Conservation (phyloP, 768 basidiomycete species). For the Calvatia gigantea region DNA sequence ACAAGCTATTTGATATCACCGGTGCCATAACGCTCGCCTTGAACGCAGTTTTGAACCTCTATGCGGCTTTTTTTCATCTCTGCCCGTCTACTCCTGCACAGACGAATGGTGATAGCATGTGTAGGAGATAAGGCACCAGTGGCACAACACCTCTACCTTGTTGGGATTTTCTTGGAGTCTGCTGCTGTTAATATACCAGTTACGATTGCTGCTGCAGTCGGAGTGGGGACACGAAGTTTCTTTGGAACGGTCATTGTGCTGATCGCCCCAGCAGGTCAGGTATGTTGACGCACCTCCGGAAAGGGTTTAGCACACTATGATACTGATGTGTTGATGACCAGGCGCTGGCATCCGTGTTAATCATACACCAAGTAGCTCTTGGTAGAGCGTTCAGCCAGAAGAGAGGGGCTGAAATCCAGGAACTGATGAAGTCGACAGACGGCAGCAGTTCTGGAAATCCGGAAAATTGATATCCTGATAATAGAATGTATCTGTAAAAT, state of each 20-base stretch:
- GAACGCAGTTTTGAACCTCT: neutral
- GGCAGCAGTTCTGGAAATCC: too few species aligned
- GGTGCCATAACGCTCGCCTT: neutral
- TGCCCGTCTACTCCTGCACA: neutral
- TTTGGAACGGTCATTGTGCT: neutral
- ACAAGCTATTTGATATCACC: neutral
- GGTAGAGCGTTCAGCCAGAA: neutral
- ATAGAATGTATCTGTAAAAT: too few species aligned
- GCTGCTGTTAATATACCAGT: conserved; percentile 1
- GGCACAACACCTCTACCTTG: neutral
- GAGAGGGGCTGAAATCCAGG: too few species aligned
- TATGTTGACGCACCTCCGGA: neutral
- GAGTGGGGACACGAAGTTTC: neutral
- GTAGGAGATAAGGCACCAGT: neutral
- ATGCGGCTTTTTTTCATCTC: neutral
- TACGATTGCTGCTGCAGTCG: neutral
- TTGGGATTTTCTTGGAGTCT: neutral
- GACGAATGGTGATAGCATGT: neutral
- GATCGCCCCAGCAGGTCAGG: neutral
- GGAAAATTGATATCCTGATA: too few species aligned
- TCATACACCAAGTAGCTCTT: neutral
- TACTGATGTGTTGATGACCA: too few species aligned
- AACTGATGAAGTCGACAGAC: too few species aligned
- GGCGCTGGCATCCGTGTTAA: neutral
- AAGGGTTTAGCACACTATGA: neutral